phyloP scores from a whole-genome alignment of 202 grass and related monocot species.

The Panicum hallii region DNA sequence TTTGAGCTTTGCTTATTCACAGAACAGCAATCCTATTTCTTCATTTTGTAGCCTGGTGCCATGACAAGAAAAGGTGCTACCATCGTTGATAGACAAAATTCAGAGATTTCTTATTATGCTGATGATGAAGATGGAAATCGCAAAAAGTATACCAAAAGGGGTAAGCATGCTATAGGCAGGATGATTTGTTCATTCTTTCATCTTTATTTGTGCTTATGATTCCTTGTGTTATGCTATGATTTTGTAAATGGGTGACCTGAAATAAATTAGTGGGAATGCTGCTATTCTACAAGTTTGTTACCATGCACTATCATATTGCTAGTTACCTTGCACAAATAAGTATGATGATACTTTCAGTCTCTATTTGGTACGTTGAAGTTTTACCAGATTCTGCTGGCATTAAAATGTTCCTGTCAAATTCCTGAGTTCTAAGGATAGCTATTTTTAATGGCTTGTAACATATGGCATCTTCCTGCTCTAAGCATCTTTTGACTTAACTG shows the following conservation, averaged over 20 bases:
- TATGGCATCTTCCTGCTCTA: neutral
- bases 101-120: constrained; percentile 92
- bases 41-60: constrained; percentile 71
- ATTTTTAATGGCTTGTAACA: neutral
- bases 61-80: constrained; percentile 87
- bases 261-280: constrained; percentile 4
- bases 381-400: neutral
- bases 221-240: constrained; percentile 28
- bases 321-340: neutral
- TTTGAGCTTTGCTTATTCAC: constrained; percentile 8
- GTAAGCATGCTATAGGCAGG: constrained; percentile 54
- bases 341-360: neutral
- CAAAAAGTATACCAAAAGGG: constrained; percentile 92
- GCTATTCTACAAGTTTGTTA: constrained; percentile 25
- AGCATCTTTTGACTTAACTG: neutral
- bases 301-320: constrained; percentile 3
- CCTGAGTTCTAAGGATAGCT: neutral
- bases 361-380: neutral
- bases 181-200: constrained; percentile 14
- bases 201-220: constrained; percentile 21
- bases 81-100: constrained; percentile 81
- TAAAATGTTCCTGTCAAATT: neutral
- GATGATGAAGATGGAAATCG: constrained; percentile 96
- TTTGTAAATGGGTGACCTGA: neutral
- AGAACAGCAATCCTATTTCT: constrained; percentile 9